These are phyloP conservation scores for Picochlorum sp. DNA, from an alignment of 139 green algal genomes.

Conservation along the genomic window DNA sequence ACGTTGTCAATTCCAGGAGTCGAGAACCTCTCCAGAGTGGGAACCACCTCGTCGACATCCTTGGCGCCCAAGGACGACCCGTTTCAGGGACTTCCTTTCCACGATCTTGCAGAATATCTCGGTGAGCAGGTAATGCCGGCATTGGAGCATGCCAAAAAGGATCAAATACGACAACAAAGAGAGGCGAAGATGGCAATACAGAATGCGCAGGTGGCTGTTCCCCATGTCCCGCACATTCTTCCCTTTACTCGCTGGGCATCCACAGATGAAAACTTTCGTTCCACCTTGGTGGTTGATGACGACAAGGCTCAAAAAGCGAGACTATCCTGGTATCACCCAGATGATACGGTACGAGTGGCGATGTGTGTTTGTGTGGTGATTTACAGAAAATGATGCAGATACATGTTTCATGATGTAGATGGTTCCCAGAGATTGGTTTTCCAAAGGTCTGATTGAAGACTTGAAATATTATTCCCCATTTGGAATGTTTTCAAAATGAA, in stretches of 20 bases:
- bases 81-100: slow-evolving; percentile 40
- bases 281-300: slow-evolving; percentile 37
- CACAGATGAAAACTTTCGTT: slow-evolving; percentile 13
- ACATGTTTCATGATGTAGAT: slow-evolving; percentile 13
- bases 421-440: slow-evolving; percentile 44
- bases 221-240: slow-evolving; percentile 33
- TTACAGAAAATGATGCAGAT: background rate
- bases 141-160: slow-evolving; percentile 7
- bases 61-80: slow-evolving; percentile 13
- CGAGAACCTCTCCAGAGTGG: slow-evolving; percentile 1
- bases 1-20: slow-evolving; percentile 25
- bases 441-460: slow-evolving; percentile 38
- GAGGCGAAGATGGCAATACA: background rate
- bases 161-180: slow-evolving; percentile 1
- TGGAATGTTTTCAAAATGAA: background rate
- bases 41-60: background rate
- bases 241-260: slow-evolving; percentile 40
- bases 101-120: slow-evolving; percentile 31
- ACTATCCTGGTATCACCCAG: slow-evolving; percentile 51
- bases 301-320: slow-evolving; percentile 33
- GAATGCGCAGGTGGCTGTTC: slow-evolving; percentile 10
- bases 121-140: slow-evolving; percentile 19
- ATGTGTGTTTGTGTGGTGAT: background rate
- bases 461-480: slow-evolving; percentile 48
- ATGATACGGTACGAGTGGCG: slow-evolving; percentile 34